A percentile compares a stretch with the other conserved stretches of the same genome.
Conservation (phyloP, 176 grass and related monocot genomes). For the Oryza glaberrima region DNA sequence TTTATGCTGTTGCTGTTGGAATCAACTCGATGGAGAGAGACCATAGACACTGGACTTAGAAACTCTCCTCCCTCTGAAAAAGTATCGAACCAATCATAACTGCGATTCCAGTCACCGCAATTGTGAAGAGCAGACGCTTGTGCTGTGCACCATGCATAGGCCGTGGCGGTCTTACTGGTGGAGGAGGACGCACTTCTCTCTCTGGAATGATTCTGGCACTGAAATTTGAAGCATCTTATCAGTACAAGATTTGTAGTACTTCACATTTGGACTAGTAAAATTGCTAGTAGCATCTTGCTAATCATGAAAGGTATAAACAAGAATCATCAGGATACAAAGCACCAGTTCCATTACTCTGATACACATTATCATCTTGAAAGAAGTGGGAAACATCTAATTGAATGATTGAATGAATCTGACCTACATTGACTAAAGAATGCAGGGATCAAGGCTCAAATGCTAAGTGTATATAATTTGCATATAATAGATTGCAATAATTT, state of each 20-base stretch:
- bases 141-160: slow-evolving; percentile 52
- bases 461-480: slow-evolving; percentile 13
- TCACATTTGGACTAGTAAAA: not conserved
- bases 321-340: not conserved
- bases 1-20: slow-evolving; percentile 14
- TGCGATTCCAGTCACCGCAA: slow-evolving; percentile 77
- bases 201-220: slow-evolving; percentile 55
- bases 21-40: not conserved
- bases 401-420: not conserved
- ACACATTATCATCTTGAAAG: not conserved
- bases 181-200: slow-evolving; percentile 60
- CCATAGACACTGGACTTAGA: slow-evolving; percentile 30
- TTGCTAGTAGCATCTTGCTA: not conserved
- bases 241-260: slow-evolving; percentile 16
- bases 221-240: slow-evolving; percentile 31
- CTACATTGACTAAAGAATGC: not conserved
- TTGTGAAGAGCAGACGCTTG: slow-evolving; percentile 70
- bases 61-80: slow-evolving; percentile 67
- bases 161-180: slow-evolving; percentile 44
- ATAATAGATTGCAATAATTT: not conserved
- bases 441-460: not conserved
- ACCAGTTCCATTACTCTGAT: slow-evolving; percentile 4
- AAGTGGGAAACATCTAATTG: not conserved
- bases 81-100: slow-evolving; percentile 80
- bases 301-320: not conserved